Conservation (phyloP, 441 rosid genomes). For the Geranium incanum region DNA sequence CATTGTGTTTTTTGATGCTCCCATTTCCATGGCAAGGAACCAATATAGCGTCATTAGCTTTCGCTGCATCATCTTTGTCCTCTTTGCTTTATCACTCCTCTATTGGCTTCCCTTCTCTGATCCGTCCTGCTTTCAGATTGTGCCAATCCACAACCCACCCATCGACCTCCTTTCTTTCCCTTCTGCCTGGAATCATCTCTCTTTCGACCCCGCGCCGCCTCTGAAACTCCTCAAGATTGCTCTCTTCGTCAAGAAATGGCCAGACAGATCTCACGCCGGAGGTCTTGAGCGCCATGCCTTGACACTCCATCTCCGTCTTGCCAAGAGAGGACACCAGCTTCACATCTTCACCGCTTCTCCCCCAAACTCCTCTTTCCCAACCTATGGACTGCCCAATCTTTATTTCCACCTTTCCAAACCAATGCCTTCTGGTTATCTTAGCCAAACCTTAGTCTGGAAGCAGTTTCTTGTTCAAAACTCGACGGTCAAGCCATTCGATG, state of each 20-base stretch:
- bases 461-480: slow-evolving; percentile 59
- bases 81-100: slow-evolving; percentile 50
- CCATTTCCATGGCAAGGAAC: slow-evolving; percentile 43
- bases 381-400: slow-evolving; percentile 37
- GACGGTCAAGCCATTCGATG: slow-evolving; percentile 63
- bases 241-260: slow-evolving; percentile 82
- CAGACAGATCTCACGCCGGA: slow-evolving; percentile 68
- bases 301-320: slow-evolving; percentile 74
- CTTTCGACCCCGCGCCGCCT: slow-evolving; percentile 36
- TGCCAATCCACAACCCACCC: slow-evolving; percentile 28
- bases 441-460: slow-evolving; percentile 59
- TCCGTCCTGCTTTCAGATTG: slow-evolving; percentile 29
- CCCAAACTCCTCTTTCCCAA: slow-evolving; percentile 43
- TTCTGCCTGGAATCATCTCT: slow-evolving; percentile 67
- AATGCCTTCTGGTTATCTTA: slow-evolving; percentile 67
- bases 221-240: slow-evolving; percentile 54
- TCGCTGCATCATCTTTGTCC: slow-evolving; percentile 34
- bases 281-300: slow-evolving; percentile 84
- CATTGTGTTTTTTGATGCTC: no score
- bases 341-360: slow-evolving; percentile 73
- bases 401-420: slow-evolving; percentile 66
- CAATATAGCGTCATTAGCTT: slow-evolving; percentile 32
- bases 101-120: slow-evolving; percentile 38
- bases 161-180: slow-evolving; percentile 51
- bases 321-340: slow-evolving; percentile 75